Base-by-base conservation (phyloP, 2,329 filamentous ascomycete genomes). In the Fusarium annulatum region DNA sequence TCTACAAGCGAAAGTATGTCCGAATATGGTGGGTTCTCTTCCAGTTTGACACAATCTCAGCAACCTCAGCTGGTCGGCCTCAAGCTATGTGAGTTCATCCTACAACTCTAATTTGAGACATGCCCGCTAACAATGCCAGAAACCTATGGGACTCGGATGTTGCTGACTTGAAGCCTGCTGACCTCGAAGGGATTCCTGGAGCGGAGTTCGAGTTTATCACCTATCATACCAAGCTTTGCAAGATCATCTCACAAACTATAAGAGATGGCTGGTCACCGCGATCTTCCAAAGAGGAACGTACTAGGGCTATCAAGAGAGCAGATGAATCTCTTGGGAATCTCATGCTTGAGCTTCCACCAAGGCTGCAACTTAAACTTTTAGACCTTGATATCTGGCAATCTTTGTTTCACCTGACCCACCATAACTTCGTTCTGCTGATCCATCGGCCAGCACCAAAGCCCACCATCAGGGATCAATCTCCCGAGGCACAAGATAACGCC, bases 11-110 rank as follows among this genome's bases (percentile, higher is more conserved):
- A 4, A 30, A 23, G 2, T 67, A 61, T 48, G 49, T 46, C 34
- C 64, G 64, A 7, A 15, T 67, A 2, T 67, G 63, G 64, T 67
- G 64, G 64, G 34, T 67, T 14, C 41, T 67, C 4, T 67, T 61
- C 18, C 63, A 67, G 34, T 67, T 67, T 3, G 64, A 67, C 30
- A 67, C 64, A 8, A 67, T 67, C 3, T 42, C 64, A 12, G 48
- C 64, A 19, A 28, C 34, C 3, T 67, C 64, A 5, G 63, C 63
- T 9, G 64, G 64, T 21, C 41, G 64, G 12, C 64, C 63, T 4
- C 63, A 67, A 28, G 53, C 57, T 7, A 67, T 67, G 64, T 67
- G 2, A 53, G 64, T 53, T 12, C 5, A 11, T 12, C 21, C 3
- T 16, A 19, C 7, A 19, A 7, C 1, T 21, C 5, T 6, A 1